Base-by-base conservation (phyloP, 1,284 basidiomycete species). In the Agroathelia rolfsii region DNA sequence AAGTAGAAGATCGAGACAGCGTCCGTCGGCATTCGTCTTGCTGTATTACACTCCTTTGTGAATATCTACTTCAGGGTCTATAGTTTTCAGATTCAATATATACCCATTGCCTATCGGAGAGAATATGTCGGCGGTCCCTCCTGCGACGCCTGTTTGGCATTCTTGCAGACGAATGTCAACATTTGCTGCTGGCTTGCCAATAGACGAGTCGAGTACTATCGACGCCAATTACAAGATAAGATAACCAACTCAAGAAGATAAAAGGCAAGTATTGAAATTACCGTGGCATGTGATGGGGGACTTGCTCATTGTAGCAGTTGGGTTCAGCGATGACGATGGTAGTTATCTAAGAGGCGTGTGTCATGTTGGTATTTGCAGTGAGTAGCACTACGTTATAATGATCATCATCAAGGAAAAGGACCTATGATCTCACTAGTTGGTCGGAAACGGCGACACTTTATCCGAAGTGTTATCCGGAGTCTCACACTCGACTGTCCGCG, bases 221-320 rank as follows among this genome's bases (percentile, higher is more conserved):
- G 9, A 4, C 17, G 30, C 16, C 4, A 6, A 34, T 22, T 27
- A 6, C 18, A 15, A 23, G n/a, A 15, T 30, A 10, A 11, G 6
- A 13, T 24, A 15, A 24, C 19, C 22, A 6, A 30, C 24, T 23
- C 37, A 6, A 34, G 22, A 28, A 6, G 20, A 15, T 24, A 11
- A 15, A 31, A 10, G 11, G 6, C 15, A 25, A 15, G 22, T 21
- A 21, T 5, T 30, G 24, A 24, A 37, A n/a, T 36, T 41, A 85
- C 86, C 76, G 46, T 94, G 89, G 53, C 90, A 93, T 22, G 90
- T 94, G 40, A 94, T 84, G 1, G 86, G 84, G 2, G 86, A 86
- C 47, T 72, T 76, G 4, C 62, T 58, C 72, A 73, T 78, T 31
- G 30, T 39, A n/a, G n/a, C n/a, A n/a, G n/a, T n/a, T n/a, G n/a